Evolutionary conservation across 2,329 filamentous ascomycete genomes (phyloP).

Genomic region (Neonectria coccinea): DNA sequence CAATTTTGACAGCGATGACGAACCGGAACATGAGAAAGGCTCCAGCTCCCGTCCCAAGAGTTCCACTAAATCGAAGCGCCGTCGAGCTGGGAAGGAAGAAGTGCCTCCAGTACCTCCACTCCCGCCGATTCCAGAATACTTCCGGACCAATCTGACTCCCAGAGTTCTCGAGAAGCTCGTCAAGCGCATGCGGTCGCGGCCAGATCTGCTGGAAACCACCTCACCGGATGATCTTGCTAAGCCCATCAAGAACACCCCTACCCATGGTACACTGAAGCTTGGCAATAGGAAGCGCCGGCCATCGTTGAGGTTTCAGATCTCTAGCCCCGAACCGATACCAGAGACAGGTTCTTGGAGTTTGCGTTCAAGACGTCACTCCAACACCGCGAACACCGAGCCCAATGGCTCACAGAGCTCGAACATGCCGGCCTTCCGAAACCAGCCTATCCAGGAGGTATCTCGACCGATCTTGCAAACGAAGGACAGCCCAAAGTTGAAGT

Average conservation of each 20-base stretch:
- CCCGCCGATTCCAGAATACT: conserved; percentile 49
- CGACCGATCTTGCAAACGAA: conserved; percentile 16
- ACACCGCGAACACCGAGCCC: not conserved
- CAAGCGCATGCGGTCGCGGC: conserved; percentile 43
- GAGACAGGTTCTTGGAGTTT: conserved; percentile 10
- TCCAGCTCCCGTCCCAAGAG: conserved; percentile 10
- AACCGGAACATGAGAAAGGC: conserved; percentile 36
- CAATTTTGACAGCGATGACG: conserved; percentile 51
- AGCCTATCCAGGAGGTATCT: not conserved
- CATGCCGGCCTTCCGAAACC: not conserved
- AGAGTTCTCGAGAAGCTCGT: conserved; percentile 46
- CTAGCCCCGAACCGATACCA: conserved; percentile 36
- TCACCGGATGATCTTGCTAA: conserved; percentile 16
- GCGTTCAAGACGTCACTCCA: conserved; percentile 7
- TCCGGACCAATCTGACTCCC: conserved; percentile 39
- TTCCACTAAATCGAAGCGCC: conserved; percentile 17
- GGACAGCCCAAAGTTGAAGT: conserved; percentile 10
- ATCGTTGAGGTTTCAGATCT: conserved; percentile 42
- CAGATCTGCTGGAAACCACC: conserved; percentile 26
- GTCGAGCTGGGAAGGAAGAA: conserved; percentile 29
- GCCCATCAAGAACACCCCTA: conserved; percentile 5
- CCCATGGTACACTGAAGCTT: conserved; percentile 17
- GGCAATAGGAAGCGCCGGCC: conserved; percentile 27
- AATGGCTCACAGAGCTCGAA: not conserved
- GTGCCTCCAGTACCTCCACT: conserved; percentile 45